Conservation (phyloP, 2,329 filamentous ascomycete species). For the Xylariaceae sp. region DNA sequence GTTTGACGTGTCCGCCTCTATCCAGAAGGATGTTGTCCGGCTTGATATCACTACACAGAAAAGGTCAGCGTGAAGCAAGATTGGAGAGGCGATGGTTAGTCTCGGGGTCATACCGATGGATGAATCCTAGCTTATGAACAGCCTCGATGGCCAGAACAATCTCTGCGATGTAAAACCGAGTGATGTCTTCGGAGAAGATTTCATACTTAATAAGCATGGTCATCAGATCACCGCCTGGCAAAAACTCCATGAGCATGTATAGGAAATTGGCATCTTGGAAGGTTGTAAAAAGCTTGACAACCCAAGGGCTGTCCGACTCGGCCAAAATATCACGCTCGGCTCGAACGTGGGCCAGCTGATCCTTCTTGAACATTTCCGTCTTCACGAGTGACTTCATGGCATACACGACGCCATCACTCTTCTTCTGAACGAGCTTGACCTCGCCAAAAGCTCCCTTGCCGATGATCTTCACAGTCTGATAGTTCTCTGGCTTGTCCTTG, state of each 20-base stretch:
- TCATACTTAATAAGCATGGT: constrained; percentile 99
- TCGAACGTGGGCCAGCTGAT: constrained; percentile 94
- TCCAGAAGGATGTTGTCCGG: constrained; percentile 97
- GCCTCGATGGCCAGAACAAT: constrained; percentile 98
- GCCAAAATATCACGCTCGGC: constrained; percentile 96
- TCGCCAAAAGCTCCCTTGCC: constrained; percentile 98
- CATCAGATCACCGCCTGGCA: constrained; percentile 97
- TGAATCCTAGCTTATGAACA: constrained; percentile 95
- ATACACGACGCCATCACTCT: constrained; percentile 93
- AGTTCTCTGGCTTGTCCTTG: constrained; percentile 89
- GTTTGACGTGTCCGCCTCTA: constrained; percentile 91
- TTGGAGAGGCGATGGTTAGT: background rate
- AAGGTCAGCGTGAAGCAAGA: constrained; percentile 42
- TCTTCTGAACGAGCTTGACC: constrained; percentile 95
- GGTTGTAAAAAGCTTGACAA: constrained; percentile 96
- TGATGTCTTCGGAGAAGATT: constrained; percentile 98
- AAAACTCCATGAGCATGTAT: constrained; percentile 99
- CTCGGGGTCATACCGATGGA: constrained; percentile 74
- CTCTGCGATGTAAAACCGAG: constrained; percentile 97
- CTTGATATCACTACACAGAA: constrained; percentile 77
- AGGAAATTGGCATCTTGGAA: constrained; percentile 96
- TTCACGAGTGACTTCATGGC: constrained; percentile 98
- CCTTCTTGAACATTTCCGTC: constrained; percentile 99
- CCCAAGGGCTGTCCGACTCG: constrained; percentile 99
- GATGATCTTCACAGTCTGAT: constrained; percentile 94